A percentile compares a stretch with the other conserved stretches of the same genome.
Evolutionary conservation across 2,329 filamentous ascomycete species (phyloP).

Genomic region (Trichoderma koningiopsis): DNA sequence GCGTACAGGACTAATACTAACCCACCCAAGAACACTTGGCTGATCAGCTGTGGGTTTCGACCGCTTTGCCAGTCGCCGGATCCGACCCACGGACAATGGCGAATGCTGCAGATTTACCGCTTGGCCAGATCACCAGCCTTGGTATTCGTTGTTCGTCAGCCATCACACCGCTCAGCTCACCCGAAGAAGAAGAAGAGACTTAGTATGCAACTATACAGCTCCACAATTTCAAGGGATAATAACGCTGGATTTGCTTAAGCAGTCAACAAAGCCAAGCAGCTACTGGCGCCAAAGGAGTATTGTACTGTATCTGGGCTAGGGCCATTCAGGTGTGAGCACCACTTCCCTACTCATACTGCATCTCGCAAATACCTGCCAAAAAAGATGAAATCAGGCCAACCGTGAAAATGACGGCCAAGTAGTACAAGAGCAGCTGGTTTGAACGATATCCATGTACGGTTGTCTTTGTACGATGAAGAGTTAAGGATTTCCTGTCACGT

Average conservation of each 20-base stretch:
- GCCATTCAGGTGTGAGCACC: background rate
- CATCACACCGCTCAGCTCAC: background rate
- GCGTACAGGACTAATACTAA: background rate
- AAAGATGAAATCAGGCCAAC: background rate
- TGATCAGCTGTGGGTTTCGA: constrained; percentile 16
- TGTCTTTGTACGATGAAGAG: background rate
- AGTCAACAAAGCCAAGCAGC: background rate
- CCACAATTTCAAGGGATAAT: background rate
- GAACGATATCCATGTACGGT: background rate
- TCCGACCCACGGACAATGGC: constrained; percentile 6
- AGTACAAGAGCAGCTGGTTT: background rate
- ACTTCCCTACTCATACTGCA: background rate
- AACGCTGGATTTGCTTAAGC: background rate
- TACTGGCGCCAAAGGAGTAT: background rate
- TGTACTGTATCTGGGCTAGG: background rate
- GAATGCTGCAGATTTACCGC: background rate
- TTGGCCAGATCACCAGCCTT: constrained; percentile 9
- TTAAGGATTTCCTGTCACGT: background rate
- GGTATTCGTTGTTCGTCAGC: background rate
- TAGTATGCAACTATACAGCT: constrained; percentile 2
- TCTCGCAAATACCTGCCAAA: background rate
- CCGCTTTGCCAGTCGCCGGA: constrained; percentile 6
- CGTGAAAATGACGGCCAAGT: background rate
- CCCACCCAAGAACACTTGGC: constrained; percentile 1
- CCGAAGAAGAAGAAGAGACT: background rate